Evolutionary conservation across 495 filamentous ascomycete species (phyloP).

Genomic region (Astrocystis sublimbata): DNA sequence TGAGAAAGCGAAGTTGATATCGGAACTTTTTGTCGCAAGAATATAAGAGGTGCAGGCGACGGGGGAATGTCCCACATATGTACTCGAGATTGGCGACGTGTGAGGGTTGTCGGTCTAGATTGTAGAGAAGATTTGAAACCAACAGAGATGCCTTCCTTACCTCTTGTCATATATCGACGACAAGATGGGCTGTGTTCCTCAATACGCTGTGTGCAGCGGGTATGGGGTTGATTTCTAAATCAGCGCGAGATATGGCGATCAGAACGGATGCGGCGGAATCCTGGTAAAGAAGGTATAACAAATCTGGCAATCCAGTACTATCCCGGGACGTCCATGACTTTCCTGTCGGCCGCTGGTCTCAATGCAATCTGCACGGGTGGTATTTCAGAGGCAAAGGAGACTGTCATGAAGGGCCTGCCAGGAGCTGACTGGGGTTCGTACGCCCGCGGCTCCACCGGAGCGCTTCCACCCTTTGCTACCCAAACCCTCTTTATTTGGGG

Average conservation of each 20-base stretch:
- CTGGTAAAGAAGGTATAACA: background rate
- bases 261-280: background rate
- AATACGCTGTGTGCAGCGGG: background rate
- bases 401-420: background rate
- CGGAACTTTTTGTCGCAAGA: background rate
- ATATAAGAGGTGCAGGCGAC: background rate
- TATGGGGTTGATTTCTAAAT: background rate
- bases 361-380: constrained; percentile 3
- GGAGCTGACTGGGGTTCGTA: constrained; percentile 7
- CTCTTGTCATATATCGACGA: background rate
- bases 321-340: background rate
- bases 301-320: background rate
- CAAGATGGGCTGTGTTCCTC: background rate
- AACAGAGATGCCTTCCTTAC: background rate
- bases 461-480: constrained; percentile 13
- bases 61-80: constrained; percentile 10
- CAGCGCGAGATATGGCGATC: background rate
- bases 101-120: background rate
- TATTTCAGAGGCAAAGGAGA: background rate
- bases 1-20: background rate
- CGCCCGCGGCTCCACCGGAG: constrained; percentile 11
- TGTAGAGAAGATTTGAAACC: background rate
- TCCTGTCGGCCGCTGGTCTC: background rate
- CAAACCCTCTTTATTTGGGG: constrained; percentile 17
- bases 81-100: background rate